A percentile compares a stretch with the other conserved stretches of the same genome.
phyloP scores from a whole-genome alignment of 345 rosid genomes.

The Boechera divaricarpa region DNA sequence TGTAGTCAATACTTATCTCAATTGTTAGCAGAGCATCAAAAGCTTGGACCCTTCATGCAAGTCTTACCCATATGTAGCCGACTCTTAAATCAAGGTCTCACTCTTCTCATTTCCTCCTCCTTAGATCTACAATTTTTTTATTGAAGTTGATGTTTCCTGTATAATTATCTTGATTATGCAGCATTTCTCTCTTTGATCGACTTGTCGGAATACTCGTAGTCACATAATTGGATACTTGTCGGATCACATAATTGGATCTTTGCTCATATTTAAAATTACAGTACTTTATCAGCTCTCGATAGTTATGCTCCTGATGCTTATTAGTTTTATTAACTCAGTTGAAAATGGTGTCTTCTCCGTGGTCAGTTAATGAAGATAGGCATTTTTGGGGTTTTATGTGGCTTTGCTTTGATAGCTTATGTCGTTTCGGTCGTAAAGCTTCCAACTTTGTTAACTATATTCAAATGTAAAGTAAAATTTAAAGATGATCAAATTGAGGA shows the following conservation, averaged over 20 bases:
- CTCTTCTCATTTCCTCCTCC: conserved; percentile 27
- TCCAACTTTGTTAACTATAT: conserved; percentile 1
- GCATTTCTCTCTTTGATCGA: conserved; percentile 18
- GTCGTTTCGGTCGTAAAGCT: conserved; percentile 3
- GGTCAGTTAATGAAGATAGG: not conserved
- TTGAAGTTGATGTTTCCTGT: conserved; percentile 5
- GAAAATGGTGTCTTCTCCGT: not conserved
- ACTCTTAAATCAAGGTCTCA: conserved; percentile 86
- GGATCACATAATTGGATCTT: conserved; percentile 5
- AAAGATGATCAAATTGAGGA: conserved; percentile 8
- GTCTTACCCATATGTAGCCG: conserved; percentile 94
- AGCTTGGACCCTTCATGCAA: conserved; percentile 96
- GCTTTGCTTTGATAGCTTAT: conserved; percentile 29
- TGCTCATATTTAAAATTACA: not conserved
- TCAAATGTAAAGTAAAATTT: not conserved
- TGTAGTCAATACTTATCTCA: conserved; percentile 79
- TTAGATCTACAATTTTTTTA: conserved; percentile 66
- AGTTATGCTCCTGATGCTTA: not conserved
- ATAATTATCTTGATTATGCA: not conserved
- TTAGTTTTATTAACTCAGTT: not conserved
- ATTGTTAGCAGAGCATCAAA: conserved; percentile 90
- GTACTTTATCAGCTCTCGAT: not conserved
- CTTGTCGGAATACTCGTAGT: not conserved
- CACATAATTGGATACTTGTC: conserved; percentile 15
- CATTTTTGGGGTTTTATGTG: conserved; percentile 9